A percentile compares a stretch with the other conserved stretches of the same genome.
phyloP scores from a whole-genome alignment of 768 basidiomycete species.

The Artomyces pyxidatus region DNA sequence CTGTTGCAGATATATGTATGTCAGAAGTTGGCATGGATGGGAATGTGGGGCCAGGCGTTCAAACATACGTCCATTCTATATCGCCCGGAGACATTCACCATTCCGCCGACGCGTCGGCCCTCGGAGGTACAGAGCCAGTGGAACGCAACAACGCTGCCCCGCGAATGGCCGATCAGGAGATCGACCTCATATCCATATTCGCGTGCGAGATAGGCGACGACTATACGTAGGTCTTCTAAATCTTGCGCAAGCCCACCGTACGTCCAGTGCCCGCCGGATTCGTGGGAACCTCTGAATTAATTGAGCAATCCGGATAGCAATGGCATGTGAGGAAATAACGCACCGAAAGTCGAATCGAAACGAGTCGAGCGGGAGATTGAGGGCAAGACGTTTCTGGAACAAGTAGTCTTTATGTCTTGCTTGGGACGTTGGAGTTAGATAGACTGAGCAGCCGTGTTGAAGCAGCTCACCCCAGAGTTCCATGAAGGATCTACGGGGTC shows the following conservation, averaged over 20 bases:
- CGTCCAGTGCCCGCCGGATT: conserved; percentile 61
- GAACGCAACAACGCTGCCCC: conserved; percentile 60
- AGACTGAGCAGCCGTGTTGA: too few relatives aligned
- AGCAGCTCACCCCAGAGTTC: conserved; percentile 72
- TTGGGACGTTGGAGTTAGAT: not conserved
- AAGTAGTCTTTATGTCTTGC: conserved; percentile 79
- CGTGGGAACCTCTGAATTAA: conserved; percentile 76
- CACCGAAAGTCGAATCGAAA: conserved; percentile 87
- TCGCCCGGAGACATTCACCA: conserved; percentile 69
- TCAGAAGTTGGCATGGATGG: not conserved
- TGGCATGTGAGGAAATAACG: conserved; percentile 14
- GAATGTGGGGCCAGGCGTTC: too few relatives aligned
- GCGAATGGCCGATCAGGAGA: conserved; percentile 70
- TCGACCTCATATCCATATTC: conserved; percentile 61
- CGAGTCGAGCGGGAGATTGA: conserved; percentile 61
- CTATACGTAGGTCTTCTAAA: conserved; percentile 54
- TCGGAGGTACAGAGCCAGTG: conserved; percentile 63
- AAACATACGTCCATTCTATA: conserved; percentile 76
- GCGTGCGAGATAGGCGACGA: conserved; percentile 51
- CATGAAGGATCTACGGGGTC: conserved; percentile 78
- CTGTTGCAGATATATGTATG: not conserved
- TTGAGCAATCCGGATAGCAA: not conserved
- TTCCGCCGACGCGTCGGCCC: conserved; percentile 46
- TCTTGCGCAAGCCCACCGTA: conserved; percentile 54
- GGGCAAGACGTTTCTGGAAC: conserved; percentile 67